Base-by-base conservation (phyloP, 352 stramenopile species). In the Poterioochromonas sp. region DNA sequence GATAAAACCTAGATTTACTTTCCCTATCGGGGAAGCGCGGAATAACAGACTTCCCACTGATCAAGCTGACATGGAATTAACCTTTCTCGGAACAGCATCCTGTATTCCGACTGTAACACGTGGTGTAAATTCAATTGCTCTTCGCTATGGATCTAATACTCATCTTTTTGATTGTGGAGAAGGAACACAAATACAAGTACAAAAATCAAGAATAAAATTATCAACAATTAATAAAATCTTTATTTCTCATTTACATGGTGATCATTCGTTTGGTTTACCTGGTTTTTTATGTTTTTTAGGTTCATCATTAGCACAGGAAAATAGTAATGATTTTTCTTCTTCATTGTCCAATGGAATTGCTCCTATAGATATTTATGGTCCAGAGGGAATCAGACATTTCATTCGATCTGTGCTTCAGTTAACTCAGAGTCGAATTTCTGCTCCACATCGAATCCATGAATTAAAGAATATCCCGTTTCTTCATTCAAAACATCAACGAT, bases 101-200 rank as follows among this genome's bases (percentile, higher is more conserved):
- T 92, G 87, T 80, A 84, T 83, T 20, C 87, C 87, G 0, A 83
- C 85, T 35, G 79, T 85, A 0, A 90, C 84, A 29, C 44, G 73
- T 47, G 73, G 87, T 39, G 88, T 93, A 0, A 89, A 82, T 49
- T 93, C 84, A 78, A 89, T 85, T 0, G 86, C 86, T 0, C 73
- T 94, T 29, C 76, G 85, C 35, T 83, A 80, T 34, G 73, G 70
- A 51, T 77, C 93, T 89, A 87, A 94, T 3, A 89, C 85, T 18
- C 93, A 86, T 86, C 70, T 94, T 26, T 94, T 94, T 83, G 90
- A 94, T 82, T 88, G 84, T 78, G 90, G 90, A n/a, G 90, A 94
- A 83, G 84, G 82, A 29, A 93, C 89, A 5, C 90, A 93, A 81
- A 82, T 88, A 81, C 87, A 90, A 80, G 80, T 92, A 47, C 87